Evolutionary conservation across 352 stramenopile genomes (phyloP).

Genomic region (Globisporangium lucens): DNA sequence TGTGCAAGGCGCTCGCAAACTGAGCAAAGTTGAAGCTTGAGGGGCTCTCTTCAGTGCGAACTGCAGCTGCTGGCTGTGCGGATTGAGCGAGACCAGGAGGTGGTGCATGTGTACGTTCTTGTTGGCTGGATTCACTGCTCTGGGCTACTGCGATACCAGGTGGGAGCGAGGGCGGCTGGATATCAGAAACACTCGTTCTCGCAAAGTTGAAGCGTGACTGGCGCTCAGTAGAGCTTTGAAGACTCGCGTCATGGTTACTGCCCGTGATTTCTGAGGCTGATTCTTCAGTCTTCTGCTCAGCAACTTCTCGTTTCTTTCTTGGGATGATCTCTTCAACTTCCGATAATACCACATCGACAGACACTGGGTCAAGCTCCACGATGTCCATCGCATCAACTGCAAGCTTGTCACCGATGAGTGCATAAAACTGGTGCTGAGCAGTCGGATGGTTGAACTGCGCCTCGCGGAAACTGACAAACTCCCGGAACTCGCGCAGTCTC

Average conservation of each 20-base stretch:
- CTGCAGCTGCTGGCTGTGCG: constrained; percentile 11
- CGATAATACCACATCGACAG: constrained; percentile 56
- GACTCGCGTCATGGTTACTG: constrained; percentile 12
- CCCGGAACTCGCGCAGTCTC: constrained; percentile 55
- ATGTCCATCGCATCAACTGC: constrained; percentile 35
- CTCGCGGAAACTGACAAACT: constrained; percentile 46
- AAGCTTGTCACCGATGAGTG: constrained; percentile 37
- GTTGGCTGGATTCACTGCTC: background rate
- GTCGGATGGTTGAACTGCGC: constrained; percentile 44
- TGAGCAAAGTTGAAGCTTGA: constrained; percentile 41
- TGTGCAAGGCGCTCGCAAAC: constrained; percentile 43
- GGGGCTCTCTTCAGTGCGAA: constrained; percentile 11
- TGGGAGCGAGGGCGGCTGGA: constrained; percentile 11
- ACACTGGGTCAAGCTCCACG: constrained; percentile 40
- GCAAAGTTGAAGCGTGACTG: constrained; percentile 67
- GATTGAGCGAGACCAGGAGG: constrained; percentile 27
- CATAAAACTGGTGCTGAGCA: constrained; percentile 34
- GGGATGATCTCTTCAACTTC: constrained; percentile 57
- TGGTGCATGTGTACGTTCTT: constrained; percentile 10
- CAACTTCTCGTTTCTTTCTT: constrained; percentile 21
- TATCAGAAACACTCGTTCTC: constrained; percentile 14
- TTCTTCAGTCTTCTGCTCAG: constrained; percentile 12
- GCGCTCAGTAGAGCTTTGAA: constrained; percentile 4
- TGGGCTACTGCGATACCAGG: background rate
- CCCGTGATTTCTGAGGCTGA: constrained; percentile 10